Evolutionary conservation across 805 yeast genomes (phyloP).

Genomic region (Teunomyces tritomae): DNA sequence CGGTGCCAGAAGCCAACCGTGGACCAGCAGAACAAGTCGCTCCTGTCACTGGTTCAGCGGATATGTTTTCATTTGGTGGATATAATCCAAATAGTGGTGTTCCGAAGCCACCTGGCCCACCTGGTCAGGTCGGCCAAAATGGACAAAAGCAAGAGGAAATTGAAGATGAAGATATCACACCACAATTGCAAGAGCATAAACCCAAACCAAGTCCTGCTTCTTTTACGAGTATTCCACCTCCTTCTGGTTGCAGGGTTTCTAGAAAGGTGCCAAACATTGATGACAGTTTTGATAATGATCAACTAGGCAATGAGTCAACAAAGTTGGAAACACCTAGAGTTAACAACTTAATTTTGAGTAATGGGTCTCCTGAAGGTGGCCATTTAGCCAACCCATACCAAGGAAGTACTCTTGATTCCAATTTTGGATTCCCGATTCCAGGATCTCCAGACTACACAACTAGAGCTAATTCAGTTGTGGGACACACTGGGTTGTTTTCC

Average conservation of each 20-base stretch:
- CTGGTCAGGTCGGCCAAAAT: not conserved
- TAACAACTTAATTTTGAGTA: slow-evolving; percentile 3
- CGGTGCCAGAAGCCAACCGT: not conserved
- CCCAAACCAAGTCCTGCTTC: not conserved
- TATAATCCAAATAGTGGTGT: not conserved
- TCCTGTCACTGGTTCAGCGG: not conserved
- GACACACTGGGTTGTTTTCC: slow-evolving; percentile 32
- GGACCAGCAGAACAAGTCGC: not conserved
- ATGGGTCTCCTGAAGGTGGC: slow-evolving; percentile 6
- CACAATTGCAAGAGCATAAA: not conserved
- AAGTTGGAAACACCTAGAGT: slow-evolving; percentile 11
- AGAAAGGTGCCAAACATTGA: slow-evolving; percentile 22
- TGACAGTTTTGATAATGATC: slow-evolving; percentile 29
- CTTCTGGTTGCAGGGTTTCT: not conserved
- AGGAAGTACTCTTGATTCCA: slow-evolving; percentile 15
- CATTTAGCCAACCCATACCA: slow-evolving; percentile 29
- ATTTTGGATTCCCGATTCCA: slow-evolving; percentile 43
- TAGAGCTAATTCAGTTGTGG: slow-evolving; percentile 42
- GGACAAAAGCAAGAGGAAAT: not conserved
- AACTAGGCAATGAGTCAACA: slow-evolving; percentile 3
- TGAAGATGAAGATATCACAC: not conserved
- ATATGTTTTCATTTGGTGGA: slow-evolving; percentile 1
- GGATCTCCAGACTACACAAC: slow-evolving; percentile 46
- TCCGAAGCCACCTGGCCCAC: not conserved
- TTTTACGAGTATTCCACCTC: not conserved